Percentiles rank a stretch among this genome's conserved stretches.
Conservation (phyloP, 345 rosid genomes). For the Nephelium lappaceum region DNA sequence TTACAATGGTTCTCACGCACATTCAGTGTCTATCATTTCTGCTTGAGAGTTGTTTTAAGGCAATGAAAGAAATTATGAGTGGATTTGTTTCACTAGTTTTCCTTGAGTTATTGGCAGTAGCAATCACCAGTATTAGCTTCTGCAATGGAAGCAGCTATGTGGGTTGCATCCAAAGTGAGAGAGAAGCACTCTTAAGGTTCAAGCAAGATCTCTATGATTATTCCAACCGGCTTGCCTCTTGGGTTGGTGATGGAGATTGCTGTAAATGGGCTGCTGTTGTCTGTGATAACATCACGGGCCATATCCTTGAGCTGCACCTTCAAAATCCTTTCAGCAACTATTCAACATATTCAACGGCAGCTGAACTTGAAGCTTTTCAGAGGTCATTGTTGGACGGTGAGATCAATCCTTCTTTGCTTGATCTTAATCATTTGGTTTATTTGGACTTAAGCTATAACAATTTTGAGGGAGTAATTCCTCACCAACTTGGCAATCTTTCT, state of each 20-base stretch:
- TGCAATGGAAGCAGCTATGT: not conserved
- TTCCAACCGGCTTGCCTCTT: too few relatives aligned
- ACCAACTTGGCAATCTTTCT: too few relatives aligned
- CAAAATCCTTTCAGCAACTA: not conserved
- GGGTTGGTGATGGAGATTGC: too few relatives aligned
- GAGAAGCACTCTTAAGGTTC: not conserved
- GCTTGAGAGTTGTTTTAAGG: too few relatives aligned
- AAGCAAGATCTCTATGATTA: not conserved
- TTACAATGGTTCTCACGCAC: not conserved
- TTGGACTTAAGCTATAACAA: too few relatives aligned
- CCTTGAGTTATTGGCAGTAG: not conserved
- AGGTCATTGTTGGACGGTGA: too few relatives aligned
- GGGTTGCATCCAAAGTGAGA: not conserved
- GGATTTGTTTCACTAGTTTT: not conserved
- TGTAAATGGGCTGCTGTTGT: too few relatives aligned
- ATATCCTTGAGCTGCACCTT: not conserved
- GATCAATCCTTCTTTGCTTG: too few relatives aligned
- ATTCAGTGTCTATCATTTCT: not conserved
- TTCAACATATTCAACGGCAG: too few relatives aligned
- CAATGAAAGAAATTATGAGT: not conserved
- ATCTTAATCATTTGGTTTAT: too few relatives aligned
- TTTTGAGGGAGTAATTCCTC: too few relatives aligned
- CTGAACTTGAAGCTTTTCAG: too few relatives aligned
- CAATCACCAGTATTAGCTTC: not conserved
- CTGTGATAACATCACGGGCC: not conserved